Percentiles rank a stretch among this genome's conserved stretches.
These are phyloP conservation scores for Vitis hybrid DNA, from an alignment of 177 flowering plant genomes.

Conservation along the genomic window DNA sequence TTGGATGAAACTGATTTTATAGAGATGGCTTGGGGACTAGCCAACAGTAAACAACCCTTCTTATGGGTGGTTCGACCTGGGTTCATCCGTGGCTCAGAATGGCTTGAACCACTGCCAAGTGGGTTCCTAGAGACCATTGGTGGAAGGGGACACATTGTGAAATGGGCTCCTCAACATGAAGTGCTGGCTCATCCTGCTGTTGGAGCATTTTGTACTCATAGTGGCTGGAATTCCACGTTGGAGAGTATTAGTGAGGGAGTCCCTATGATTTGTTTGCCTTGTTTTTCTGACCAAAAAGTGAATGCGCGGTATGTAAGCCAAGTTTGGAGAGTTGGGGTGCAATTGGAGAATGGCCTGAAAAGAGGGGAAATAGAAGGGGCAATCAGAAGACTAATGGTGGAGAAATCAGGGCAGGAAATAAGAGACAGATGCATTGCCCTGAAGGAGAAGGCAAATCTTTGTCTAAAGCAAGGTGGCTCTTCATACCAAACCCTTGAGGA, in stretches of 20 bases:
- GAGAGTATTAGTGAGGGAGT: slow-evolving; percentile 50
- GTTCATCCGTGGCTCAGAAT: slow-evolving; percentile 10
- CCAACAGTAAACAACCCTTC: slow-evolving; percentile 23
- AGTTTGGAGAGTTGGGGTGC: slow-evolving; percentile 37
- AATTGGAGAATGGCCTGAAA: slow-evolving; percentile 18
- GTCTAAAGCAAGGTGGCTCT: slow-evolving; percentile 20
- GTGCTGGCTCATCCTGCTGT: slow-evolving; percentile 22
- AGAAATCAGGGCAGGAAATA: slow-evolving; percentile 25
- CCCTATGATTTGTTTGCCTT: slow-evolving; percentile 44
- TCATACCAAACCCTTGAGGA: slow-evolving; percentile 16
- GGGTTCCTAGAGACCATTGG: slow-evolving; percentile 17
- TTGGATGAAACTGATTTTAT: slow-evolving; percentile 8
- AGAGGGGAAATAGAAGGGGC: slow-evolving; percentile 29
- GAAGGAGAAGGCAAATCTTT: slow-evolving; percentile 17
- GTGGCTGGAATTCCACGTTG: slow-evolving; percentile 44
- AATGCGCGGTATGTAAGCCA: slow-evolving; percentile 34
- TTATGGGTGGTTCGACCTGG: slow-evolving; percentile 35
- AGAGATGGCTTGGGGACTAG: slow-evolving; percentile 27
- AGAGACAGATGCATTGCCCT: slow-evolving; percentile 8
- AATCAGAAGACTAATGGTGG: slow-evolving; percentile 26
- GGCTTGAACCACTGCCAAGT: slow-evolving; percentile 20
- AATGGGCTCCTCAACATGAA: slow-evolving; percentile 30
- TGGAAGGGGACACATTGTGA: slow-evolving; percentile 19
- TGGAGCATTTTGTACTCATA: slow-evolving; percentile 29
- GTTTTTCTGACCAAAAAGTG: slow-evolving; percentile 33